Evolutionary conservation across 164 flowering plant species (phyloP).

Genomic region (Amborella trichopoda): DNA sequence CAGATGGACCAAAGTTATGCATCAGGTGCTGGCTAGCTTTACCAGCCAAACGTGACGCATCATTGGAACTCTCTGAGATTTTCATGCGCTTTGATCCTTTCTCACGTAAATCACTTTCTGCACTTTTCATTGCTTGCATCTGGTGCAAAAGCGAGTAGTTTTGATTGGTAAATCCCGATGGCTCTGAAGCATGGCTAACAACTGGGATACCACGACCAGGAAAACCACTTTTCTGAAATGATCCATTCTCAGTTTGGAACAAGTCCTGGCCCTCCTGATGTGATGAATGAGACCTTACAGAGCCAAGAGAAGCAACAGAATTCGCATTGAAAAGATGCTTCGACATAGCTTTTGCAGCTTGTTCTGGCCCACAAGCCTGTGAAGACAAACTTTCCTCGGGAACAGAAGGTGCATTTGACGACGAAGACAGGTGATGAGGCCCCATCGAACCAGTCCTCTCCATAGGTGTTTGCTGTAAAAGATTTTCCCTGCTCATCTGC

Average conservation of each 20-base stretch:
- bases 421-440: too few relatives aligned
- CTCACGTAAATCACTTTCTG: constrained; percentile 36
- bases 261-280: constrained; percentile 16
- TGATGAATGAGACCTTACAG: too few relatives aligned
- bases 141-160: constrained; percentile 54
- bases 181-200: constrained; percentile 43
- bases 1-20: constrained; percentile 19
- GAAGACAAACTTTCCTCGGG: too few relatives aligned
- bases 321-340: constrained; percentile 11
- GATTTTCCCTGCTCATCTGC: constrained; percentile 20
- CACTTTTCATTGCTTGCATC: constrained; percentile 39
- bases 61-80: constrained; percentile 26
- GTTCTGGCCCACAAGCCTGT: constrained; percentile 4
- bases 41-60: constrained; percentile 21
- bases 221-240: too few relatives aligned
- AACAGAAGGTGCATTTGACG: too few relatives aligned
- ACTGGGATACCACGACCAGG: too few relatives aligned
- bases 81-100: constrained; percentile 41
- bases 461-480: constrained; percentile 13
- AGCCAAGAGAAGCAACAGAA: constrained; percentile 13
- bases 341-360: constrained; percentile 8
- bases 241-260: too few relatives aligned
- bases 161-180: constrained; percentile 23
- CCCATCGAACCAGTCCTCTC: constrained; percentile 9
- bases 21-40: constrained; percentile 17